Evolutionary conservation across 2,329 filamentous ascomycete genomes (phyloP).

Genomic region (Macrophomina pseudophaseolina): DNA sequence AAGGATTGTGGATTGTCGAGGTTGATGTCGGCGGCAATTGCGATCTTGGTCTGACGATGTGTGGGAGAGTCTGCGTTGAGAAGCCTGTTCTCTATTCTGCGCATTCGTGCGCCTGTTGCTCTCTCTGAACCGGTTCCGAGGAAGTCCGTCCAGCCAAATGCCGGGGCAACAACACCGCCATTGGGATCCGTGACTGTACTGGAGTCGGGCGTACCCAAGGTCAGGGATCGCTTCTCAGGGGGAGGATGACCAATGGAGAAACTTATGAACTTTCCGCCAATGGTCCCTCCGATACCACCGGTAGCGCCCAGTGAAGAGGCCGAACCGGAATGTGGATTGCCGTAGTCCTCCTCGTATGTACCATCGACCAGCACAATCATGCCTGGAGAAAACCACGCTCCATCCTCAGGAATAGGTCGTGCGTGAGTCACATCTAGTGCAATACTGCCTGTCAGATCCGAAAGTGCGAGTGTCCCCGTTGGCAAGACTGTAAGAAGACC

Average conservation of each 20-base stretch:
- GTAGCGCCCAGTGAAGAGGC: slow-evolving; percentile 68
- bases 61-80: slow-evolving; percentile 49
- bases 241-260: slow-evolving; percentile 92
- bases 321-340: slow-evolving; percentile 66
- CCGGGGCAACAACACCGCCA: slow-evolving; percentile 43
- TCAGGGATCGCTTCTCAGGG: slow-evolving; percentile 80
- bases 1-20: slow-evolving; percentile 84
- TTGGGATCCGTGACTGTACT: slow-evolving; percentile 58
- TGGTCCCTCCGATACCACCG: slow-evolving; percentile 83
- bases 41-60: slow-evolving; percentile 40
- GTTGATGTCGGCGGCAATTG: slow-evolving; percentile 54
- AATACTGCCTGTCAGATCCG: slow-evolving; percentile 88
- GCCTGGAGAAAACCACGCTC: slow-evolving; percentile 90
- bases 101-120: slow-evolving; percentile 81
- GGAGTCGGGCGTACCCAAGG: slow-evolving; percentile 61
- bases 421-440: slow-evolving; percentile 81
- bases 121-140: slow-evolving; percentile 89
- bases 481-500: slow-evolving; percentile 82
- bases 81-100: slow-evolving; percentile 73
- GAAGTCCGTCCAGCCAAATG: slow-evolving; percentile 96
- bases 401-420: slow-evolving; percentile 79
- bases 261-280: slow-evolving; percentile 89
- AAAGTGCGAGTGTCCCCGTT: slow-evolving; percentile 79
- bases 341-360: slow-evolving; percentile 93
- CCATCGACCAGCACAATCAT: slow-evolving; percentile 97